Conservation (phyloP, 139 green algal species). For the Ettlia oleoabundans region DNA sequence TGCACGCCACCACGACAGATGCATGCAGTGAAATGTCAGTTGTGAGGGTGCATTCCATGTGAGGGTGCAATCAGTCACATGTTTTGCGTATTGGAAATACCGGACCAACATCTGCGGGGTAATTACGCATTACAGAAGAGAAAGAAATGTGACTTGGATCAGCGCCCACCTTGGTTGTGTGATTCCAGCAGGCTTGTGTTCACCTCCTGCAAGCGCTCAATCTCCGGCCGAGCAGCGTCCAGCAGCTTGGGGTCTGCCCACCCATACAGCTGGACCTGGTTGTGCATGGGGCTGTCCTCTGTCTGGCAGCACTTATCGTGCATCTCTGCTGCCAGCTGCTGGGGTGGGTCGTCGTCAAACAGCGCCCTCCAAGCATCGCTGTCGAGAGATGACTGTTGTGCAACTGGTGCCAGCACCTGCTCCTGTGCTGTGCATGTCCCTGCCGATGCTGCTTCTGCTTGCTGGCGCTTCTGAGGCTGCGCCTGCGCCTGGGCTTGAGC, state of each 20-base stretch:
- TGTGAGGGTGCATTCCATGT: background rate
- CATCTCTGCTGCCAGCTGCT: background rate
- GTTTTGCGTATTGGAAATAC: too few species aligned
- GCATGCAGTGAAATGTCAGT: background rate
- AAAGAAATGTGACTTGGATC: too few species aligned
- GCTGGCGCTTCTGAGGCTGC: background rate
- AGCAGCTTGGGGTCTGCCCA: background rate
- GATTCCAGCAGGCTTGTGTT: constrained; percentile 1
- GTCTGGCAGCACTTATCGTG: background rate
- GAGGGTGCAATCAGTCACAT: too few species aligned
- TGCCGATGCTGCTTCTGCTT: background rate
- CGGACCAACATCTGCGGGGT: too few species aligned
- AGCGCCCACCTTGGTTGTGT: background rate
- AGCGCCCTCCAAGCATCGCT: constrained; percentile 3
- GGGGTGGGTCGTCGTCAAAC: background rate
- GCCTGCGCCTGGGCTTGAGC: background rate
- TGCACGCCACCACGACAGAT: background rate
- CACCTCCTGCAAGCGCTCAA: constrained; percentile 26
- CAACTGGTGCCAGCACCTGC: background rate
- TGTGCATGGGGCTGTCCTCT: background rate
- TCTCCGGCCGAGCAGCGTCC: constrained; percentile 9
- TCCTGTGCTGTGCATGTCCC: background rate
- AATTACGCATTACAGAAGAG: too few species aligned
- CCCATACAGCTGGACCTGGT: background rate
- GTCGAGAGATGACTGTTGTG: background rate